Base-by-base conservation (phyloP, 73 alveolate genomes). In the Effrenium voratum region DNA sequence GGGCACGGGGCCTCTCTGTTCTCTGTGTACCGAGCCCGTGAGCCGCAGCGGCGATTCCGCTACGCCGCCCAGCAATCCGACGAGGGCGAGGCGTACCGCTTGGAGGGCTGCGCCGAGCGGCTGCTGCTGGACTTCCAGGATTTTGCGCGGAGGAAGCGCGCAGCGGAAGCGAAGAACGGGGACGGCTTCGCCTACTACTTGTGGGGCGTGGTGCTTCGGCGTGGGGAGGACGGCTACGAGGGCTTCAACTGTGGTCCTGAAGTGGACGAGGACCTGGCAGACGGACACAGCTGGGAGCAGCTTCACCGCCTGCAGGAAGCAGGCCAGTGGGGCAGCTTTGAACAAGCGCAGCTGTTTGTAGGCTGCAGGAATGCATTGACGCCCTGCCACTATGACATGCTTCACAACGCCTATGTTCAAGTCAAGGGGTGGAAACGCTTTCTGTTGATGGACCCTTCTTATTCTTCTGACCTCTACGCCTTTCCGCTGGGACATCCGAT, bases 381-480 rank as follows among this genome's bases (percentile, higher is more conserved):
- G 16, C 87, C 91, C 6, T 81, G 91, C 36, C 96, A 66, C 57
- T 90, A 68, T 30, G 86, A 66, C 41, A 36, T 66, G 96, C 87
- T 90, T 46, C 85, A 63, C 96, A 90, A 90, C n/a, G 85, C 87
- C 73, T 90, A 66, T 32, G 95, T 87, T 28, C 96, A 90, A 75
- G 96, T 90, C 55, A 44, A 52, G 40, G 96, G 96, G 32, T 90
- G 96, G 96, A 90, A 90, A 75, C 96, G 96, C 44, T 90, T 90
- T 43, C 86, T 90, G n/a, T 41, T 90, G 8, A n/a, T 90, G 8
- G 96, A 90, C 36, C 96, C 96, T 36, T 68, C 87, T 75, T 68
- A 66, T 41, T 40, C 55, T 30, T 50, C 75, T 16, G 82, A 68
- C 86, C 55, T 90, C 22, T 90, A 90, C 40, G 85, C 96, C 73